Evolutionary conservation across 2,329 filamentous ascomycete genomes (phyloP).

Genomic region (Diaporthe citri): DNA sequence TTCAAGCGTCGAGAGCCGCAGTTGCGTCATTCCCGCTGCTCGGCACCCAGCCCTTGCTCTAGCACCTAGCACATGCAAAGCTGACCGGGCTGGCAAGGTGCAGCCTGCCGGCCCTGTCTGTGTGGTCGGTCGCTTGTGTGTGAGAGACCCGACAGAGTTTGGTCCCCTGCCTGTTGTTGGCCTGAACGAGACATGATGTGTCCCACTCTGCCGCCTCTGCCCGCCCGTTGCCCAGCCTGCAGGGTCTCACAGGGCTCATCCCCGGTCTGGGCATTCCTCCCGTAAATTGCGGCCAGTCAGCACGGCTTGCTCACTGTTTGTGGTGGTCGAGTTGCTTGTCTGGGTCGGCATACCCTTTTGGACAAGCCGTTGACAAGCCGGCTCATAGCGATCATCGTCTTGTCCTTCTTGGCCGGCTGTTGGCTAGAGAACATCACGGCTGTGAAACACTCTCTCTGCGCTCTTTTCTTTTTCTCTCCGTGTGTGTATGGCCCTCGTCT

Average conservation of each 20-base stretch:
- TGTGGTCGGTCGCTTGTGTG: neutral
- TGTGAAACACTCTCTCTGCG: neutral
- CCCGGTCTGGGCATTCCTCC: slow-evolving; percentile 24
- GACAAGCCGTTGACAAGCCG: slow-evolving; percentile 27
- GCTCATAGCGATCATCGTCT: slow-evolving; percentile 14
- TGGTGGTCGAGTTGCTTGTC: slow-evolving; percentile 10
- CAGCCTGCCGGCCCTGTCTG: slow-evolving; percentile 10
- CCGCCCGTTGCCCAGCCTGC: slow-evolving; percentile 10
- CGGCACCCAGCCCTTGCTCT: slow-evolving; percentile 20
- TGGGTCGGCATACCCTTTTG: slow-evolving; percentile 15
- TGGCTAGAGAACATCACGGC: slow-evolving; percentile 21
- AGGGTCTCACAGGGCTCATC: slow-evolving; percentile 23
- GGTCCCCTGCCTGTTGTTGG: neutral
- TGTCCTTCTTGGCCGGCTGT: slow-evolving; percentile 21
- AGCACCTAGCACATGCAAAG: slow-evolving; percentile 18
- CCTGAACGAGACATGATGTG: neutral
- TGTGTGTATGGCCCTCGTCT: neutral
- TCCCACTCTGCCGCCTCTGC: slow-evolving; percentile 22
- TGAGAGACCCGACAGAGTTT: slow-evolving; percentile 5
- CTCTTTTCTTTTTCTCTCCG: neutral
- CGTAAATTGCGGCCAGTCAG: slow-evolving; percentile 3
- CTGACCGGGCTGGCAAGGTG: slow-evolving; percentile 6
- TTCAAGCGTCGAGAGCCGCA: slow-evolving; percentile 25
- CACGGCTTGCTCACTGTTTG: neutral
- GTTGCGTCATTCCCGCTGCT: slow-evolving; percentile 31